These are phyloP conservation scores for Diplocarpon rosae DNA, from an alignment of 2,329 filamentous ascomycete genomes.

Conservation along the genomic window DNA sequence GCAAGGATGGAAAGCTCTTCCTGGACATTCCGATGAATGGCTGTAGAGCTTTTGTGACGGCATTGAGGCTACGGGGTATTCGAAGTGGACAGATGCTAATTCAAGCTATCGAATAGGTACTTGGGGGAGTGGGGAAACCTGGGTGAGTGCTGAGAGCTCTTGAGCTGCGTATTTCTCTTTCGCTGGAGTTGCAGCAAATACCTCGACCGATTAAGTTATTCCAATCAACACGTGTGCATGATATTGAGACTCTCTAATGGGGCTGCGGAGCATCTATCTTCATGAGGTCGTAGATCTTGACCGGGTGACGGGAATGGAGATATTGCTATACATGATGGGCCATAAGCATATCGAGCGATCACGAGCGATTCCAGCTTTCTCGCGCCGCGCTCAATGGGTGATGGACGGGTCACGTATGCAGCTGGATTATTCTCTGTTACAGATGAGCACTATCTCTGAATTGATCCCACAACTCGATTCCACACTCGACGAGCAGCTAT, in stretches of 20 bases:
- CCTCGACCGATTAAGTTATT: background rate
- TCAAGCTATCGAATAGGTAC: conserved; percentile 18
- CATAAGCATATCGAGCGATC: too few relatives aligned
- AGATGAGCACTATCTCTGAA: too few relatives aligned
- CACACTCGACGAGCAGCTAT: too few relatives aligned
- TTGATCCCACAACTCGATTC: too few relatives aligned
- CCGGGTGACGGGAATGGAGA: too few relatives aligned
- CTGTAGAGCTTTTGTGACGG: conserved; percentile 3
- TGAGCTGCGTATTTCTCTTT: background rate
- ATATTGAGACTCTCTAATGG: background rate
- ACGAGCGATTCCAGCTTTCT: too few relatives aligned
- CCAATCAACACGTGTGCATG: background rate
- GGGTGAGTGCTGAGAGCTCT: conserved; percentile 23
- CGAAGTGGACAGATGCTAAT: conserved; percentile 15
- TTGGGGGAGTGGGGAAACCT: conserved; percentile 27
- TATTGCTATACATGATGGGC: too few relatives aligned
- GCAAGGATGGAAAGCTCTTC: conserved; percentile 8
- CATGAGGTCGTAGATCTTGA: too few relatives aligned
- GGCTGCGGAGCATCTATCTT: too few relatives aligned
- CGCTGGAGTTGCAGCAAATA: conserved; percentile 2
- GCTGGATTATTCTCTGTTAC: too few relatives aligned
- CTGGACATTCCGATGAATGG: conserved; percentile 1
- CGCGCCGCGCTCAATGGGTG: too few relatives aligned
- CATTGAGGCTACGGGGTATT: conserved; percentile 5
- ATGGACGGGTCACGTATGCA: too few relatives aligned